Percentiles rank a stretch among this genome's conserved stretches.
These are phyloP conservation scores for Solanum hybrid DNA, from an alignment of 305 asterid genomes.

Conservation along the genomic window DNA sequence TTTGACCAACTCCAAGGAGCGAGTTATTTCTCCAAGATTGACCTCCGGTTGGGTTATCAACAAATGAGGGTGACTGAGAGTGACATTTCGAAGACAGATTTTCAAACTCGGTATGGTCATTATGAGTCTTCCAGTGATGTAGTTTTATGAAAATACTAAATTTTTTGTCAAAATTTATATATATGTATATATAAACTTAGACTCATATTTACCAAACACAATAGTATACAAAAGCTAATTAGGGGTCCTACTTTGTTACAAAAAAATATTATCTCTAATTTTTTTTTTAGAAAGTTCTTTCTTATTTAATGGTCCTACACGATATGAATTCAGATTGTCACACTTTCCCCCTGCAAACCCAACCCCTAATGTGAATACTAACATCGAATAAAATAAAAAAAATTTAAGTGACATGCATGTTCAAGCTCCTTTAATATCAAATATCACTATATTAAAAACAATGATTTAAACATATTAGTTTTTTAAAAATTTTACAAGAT, in stretches of 20 bases:
- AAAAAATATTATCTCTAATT: no score
- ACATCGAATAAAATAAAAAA: no score
- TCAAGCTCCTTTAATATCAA: neutral
- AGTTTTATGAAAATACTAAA: neutral
- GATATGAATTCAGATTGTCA: neutral
- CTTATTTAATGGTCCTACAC: neutral
- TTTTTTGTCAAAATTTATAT: no score
- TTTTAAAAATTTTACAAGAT: neutral
- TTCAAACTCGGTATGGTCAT: no score
- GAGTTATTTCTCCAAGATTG: no score
- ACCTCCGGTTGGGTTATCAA: neutral
- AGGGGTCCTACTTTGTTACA: no score
- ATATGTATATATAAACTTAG: no score
- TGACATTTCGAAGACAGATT: no score
- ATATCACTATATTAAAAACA: neutral
- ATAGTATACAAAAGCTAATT: no score
- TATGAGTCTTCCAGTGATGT: no score
- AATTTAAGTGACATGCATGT: neutral
- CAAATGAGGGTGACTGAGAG: neutral
- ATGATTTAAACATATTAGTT: neutral
- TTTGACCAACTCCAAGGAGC: neutral
- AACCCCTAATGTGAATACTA: neutral
- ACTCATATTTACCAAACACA: no score
- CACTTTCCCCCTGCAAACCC: neutral
- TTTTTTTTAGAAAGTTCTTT: no score